Percentiles rank a stretch among this genome's conserved stretches.
Evolutionary conservation across 2,329 filamentous ascomycete species (phyloP).

Genomic region (Aquanectria penicillioides): DNA sequence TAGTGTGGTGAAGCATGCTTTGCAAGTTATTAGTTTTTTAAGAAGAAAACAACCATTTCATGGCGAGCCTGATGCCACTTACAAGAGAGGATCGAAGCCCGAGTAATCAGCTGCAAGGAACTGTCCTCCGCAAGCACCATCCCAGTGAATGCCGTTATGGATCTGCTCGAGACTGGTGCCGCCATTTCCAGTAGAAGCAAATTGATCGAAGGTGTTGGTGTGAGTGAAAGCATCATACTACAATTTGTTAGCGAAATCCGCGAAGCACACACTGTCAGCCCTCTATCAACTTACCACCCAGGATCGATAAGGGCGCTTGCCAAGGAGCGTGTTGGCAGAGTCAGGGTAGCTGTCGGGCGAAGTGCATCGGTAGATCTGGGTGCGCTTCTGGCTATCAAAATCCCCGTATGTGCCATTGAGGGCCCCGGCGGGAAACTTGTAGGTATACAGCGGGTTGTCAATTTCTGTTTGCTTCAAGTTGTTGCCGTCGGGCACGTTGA

Average conservation of each 20-base stretch:
- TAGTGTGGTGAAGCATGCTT: conserved; percentile 61
- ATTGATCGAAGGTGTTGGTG: conserved; percentile 47
- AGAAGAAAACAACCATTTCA: background rate
- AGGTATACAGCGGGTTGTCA: conserved; percentile 64
- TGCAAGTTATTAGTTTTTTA: background rate
- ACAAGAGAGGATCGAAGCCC: conserved; percentile 59
- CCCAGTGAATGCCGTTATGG: conserved; percentile 55
- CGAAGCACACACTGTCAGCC: background rate
- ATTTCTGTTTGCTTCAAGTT: conserved; percentile 46
- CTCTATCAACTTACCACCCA: conserved; percentile 51
- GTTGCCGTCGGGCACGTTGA: conserved; percentile 54
- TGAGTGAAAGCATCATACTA: conserved; percentile 55
- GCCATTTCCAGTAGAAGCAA: conserved; percentile 45
- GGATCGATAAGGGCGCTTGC: conserved; percentile 48
- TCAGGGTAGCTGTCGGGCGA: conserved; percentile 50
- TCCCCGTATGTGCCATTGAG: conserved; percentile 51
- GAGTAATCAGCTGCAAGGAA: conserved; percentile 53
- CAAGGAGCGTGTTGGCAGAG: conserved; percentile 50
- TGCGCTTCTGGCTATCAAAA: conserved; percentile 41
- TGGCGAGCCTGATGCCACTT: conserved; percentile 26
- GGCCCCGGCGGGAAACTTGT: conserved; percentile 56
- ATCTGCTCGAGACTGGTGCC: conserved; percentile 55
- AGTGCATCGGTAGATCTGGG: conserved; percentile 54
- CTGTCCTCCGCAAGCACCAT: conserved; percentile 52
- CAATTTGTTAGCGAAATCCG: conserved; percentile 14